Conservation (phyloP, 2,329 filamentous ascomycete genomes). For the Aspergillus pseudoterreus region DNA sequence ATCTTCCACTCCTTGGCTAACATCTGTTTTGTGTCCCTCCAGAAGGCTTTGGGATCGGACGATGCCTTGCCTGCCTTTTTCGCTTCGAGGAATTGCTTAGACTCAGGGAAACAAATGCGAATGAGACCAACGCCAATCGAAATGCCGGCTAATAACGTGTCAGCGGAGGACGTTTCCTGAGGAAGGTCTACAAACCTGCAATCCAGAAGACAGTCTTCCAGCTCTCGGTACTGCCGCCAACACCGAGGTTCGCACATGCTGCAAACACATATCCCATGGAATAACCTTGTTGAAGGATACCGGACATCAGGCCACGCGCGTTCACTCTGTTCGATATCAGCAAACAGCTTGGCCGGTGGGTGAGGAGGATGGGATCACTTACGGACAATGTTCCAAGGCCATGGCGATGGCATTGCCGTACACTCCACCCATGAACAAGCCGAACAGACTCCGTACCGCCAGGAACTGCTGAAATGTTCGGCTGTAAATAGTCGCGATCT, state of each 20-base stretch:
- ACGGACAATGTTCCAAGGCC: slow-evolving; percentile 70
- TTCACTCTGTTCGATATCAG: slow-evolving; percentile 38
- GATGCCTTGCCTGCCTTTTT: slow-evolving; percentile 56
- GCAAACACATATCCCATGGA: slow-evolving; percentile 77
- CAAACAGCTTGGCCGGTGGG: background rate
- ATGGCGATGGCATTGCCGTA: slow-evolving; percentile 77
- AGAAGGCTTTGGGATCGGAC: slow-evolving; percentile 53
- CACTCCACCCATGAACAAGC: slow-evolving; percentile 76
- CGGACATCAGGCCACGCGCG: slow-evolving; percentile 74
- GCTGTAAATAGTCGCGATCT: slow-evolving; percentile 76
- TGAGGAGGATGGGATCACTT: background rate
- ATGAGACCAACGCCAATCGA: slow-evolving; percentile 59
- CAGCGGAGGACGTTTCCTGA: background rate
- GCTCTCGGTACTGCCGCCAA: slow-evolving; percentile 51
- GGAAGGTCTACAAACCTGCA: slow-evolving; percentile 38
- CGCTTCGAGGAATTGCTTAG: slow-evolving; percentile 69
- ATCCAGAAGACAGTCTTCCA: slow-evolving; percentile 79
- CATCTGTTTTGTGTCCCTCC: slow-evolving; percentile 66
- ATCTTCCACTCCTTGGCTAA: slow-evolving; percentile 69
- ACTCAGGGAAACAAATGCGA: slow-evolving; percentile 68
- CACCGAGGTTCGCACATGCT: slow-evolving; percentile 66
- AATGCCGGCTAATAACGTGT: slow-evolving; percentile 20
- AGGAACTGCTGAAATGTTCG: slow-evolving; percentile 69
- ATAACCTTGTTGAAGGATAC: slow-evolving; percentile 78
- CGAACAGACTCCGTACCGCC: slow-evolving; percentile 69